Evolutionary conservation across 352 stramenopile species (phyloP), one percentile per base, ranked within the genome.

Genomic region (Thraustochytrium sp.): DNA sequence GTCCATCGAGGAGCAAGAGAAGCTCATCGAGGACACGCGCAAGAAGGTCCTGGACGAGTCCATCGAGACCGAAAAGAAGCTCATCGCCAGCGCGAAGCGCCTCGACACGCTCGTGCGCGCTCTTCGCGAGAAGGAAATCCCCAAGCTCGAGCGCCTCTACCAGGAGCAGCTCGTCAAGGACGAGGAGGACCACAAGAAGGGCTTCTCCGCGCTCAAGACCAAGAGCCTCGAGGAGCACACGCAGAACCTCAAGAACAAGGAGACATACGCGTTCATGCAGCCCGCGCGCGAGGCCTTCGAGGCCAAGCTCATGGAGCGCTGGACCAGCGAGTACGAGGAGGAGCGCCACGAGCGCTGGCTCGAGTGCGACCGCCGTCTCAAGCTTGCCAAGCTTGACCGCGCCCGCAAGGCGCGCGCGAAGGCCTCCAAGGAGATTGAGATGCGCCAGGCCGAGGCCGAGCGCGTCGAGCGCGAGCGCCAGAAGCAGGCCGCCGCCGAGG

Each of bases 61-160:
- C 86, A 93, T 98, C 68, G 92, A 97, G 42, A 94, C 94, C 0
- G 95, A 98, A 87, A 90, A 94, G 54, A 97, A 97, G 87, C 87
- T 97, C 8, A 91, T 90, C 37, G 94, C 98, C 83, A 92, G 91
- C 64, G 94, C 94, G 1, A 95, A 96, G 76, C 90, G 93, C 31
- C 88, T 99, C 8, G 95, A 99, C 88, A 98, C 98, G 88, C 92
- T 98, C 76, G 93, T 97, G 34, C 93, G 95, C 84, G 95, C 96
- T 21, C 94, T 97, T n/a, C 93, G 95, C 72, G 96, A 98, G 77
- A 95, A 97, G 82, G 95, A 98, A 84, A 89, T 96, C 80, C 93
- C 93, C 37, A 91, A 97, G 72, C 89, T 98, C 85, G 92, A 90
- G 84, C 84, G 86, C 44, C 82, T 86, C 26, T 90, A 90, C 84